A percentile compares a stretch with the other conserved stretches of the same genome.
These are phyloP conservation scores for Carallia brachiata DNA, from an alignment of 345 rosid species.

Conservation along the genomic window DNA sequence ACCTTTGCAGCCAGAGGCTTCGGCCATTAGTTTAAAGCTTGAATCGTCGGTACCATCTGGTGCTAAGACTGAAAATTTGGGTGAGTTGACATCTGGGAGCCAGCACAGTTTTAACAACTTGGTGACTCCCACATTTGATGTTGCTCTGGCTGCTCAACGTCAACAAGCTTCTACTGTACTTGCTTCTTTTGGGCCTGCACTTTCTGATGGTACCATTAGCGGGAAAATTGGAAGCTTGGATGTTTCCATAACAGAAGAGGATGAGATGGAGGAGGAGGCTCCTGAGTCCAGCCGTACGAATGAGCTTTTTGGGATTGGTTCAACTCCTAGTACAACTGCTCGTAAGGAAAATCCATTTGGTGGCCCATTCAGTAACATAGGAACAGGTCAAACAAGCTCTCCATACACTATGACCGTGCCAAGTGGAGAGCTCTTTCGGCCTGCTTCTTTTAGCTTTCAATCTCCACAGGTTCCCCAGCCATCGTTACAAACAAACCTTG, in stretches of 20 bases:
- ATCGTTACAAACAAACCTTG: conserved; percentile 47
- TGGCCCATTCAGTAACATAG: conserved; percentile 55
- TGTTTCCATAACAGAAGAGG: conserved; percentile 57
- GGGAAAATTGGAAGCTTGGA: conserved; percentile 48
- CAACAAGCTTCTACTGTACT: conserved; percentile 34
- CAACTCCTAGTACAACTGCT: conserved; percentile 44
- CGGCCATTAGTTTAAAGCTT: conserved; percentile 36
- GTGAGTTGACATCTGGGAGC: conserved; percentile 38
- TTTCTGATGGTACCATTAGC: conserved; percentile 32
- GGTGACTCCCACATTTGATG: conserved; percentile 34
- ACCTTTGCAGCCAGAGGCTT: conserved; percentile 30
- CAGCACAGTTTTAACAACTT: conserved; percentile 33
- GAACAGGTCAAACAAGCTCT: conserved; percentile 42
- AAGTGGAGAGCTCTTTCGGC: conserved; percentile 78
- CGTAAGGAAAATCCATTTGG: conserved; percentile 75
- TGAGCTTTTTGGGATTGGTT: conserved; percentile 76
- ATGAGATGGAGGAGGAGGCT: conserved; percentile 99
- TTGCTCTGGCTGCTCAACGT: conserved; percentile 43
- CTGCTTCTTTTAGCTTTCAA: conserved; percentile 85
- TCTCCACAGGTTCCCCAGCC: conserved; percentile 58
- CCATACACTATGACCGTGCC: conserved; percentile 59
- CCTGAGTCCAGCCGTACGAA: conserved; percentile 55
- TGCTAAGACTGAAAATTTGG: conserved; percentile 32
- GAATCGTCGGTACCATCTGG: conserved; percentile 40
- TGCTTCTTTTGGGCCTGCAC: conserved; percentile 30